Base-by-base conservation (phyloP, 331 rosid species). In the Acacia pycnantha region DNA sequence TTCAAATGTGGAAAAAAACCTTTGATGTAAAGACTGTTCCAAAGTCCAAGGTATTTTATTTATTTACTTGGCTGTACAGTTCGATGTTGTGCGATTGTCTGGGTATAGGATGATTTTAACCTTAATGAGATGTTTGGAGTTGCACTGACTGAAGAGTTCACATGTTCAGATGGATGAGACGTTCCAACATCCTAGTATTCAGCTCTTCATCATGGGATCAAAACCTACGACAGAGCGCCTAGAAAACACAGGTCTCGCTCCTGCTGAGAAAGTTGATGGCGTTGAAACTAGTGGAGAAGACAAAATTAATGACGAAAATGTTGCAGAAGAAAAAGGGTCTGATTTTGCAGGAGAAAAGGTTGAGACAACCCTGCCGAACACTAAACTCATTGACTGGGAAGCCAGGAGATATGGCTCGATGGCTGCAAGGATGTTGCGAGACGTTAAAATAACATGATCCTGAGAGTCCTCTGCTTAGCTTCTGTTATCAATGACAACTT, bases 121-220 rank as follows among this genome's bases (percentile, higher is more conserved):
- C 70, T 33, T 71, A 69, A 33, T 56, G 37, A 78, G 35, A 79
- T 68, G 11, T 73, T 51, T 61, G 56, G 70, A 78, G 48, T 77
- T 70, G 67, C 21, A 14, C 43, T 27, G 18, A 78, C 43, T 27
- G 18, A 78, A 76, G 29, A 43, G 35, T 71, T 79, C 48, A 70
- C 65, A 69, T 80, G 59, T 85, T 85, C 93, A 93, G 98, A 95
- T 95, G 98, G 97, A 95, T 77, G 84, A 89, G 72, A 92, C 93
- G 68, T 95, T 87, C 87, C 97, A 93, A 79, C 98, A 95, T 90
- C 94, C 97, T 54, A 92, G 94, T 80, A 95, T 95, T 80, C 92
- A 95, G 81, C 92, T 95, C 77, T 95, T 78, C 88, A 82, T 92
- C 13, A 84, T 93, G 97, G 95, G 87, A 75, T 19, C 51, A 26